A percentile compares a stretch with the other conserved stretches of the same genome.
These are phyloP conservation scores for Boehmeria nivea DNA, from an alignment of 306 rosid genomes.

Conservation along the genomic window DNA sequence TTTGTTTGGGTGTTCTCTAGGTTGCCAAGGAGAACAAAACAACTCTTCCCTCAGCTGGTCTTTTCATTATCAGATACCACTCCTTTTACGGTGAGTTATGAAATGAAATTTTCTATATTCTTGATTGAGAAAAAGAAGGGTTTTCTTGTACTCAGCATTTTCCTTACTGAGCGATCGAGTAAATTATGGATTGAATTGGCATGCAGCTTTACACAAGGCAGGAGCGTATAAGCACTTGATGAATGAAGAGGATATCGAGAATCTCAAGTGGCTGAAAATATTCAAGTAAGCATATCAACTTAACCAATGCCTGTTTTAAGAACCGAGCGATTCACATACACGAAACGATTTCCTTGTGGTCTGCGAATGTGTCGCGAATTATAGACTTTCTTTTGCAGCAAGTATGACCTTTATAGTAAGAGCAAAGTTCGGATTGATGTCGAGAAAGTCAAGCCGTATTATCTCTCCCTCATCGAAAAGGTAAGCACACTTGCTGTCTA, in stretches of 20 bases:
- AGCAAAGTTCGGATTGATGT: constrained; percentile 58
- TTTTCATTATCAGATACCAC: constrained; percentile 80
- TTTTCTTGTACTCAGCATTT: too few relatives aligned
- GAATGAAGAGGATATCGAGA: constrained; percentile 69
- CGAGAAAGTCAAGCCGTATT: constrained; percentile 74
- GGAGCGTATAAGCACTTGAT: constrained; percentile 66
- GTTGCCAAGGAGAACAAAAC: constrained; percentile 65
- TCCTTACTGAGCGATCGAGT: too few relatives aligned
- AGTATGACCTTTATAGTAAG: constrained; percentile 84
- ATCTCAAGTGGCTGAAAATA: constrained; percentile 66
- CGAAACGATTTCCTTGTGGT: too few relatives aligned
- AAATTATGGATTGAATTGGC: too few relatives aligned
- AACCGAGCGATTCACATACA: too few relatives aligned
- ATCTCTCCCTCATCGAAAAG: constrained; percentile 68
- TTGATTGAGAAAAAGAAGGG: too few relatives aligned
- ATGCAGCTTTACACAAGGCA: constrained; percentile 61
- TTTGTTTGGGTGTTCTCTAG: too few relatives aligned
- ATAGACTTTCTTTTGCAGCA: constrained; percentile 32
- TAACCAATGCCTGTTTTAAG: too few relatives aligned
- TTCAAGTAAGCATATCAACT: constrained; percentile 46
- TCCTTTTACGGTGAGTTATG: constrained; percentile 82
- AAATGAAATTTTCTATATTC: too few relatives aligned
- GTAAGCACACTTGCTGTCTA: too few relatives aligned
- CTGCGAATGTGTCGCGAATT: neutral
- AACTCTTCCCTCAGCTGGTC: constrained; percentile 72